Evolutionary conservation across 192 early-diverging fungal species (phyloP), one percentile per base, ranked within the genome.

Genomic region (Piromyces sp.): DNA sequence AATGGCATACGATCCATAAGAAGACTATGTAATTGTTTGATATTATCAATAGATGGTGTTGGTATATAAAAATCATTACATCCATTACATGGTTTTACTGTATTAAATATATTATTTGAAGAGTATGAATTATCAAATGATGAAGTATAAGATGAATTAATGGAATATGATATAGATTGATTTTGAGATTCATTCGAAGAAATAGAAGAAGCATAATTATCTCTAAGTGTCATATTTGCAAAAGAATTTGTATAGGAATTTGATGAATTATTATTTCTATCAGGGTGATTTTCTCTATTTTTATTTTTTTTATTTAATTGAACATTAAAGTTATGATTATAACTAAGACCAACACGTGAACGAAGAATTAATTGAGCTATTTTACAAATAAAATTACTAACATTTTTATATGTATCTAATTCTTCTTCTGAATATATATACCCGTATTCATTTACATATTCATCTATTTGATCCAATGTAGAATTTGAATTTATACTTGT

Each of bases 1-100:
- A 89, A 89, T 58, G 40, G 79, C 16, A 38, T 29, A 79, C 83
- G 17, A 84, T 79, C 81, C 22, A 82, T 83, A 30, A 84, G 51
- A 22, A 51, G 42, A 51, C 17, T 16, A 22, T 51, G 42, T 51
- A 51, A 51, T 22, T 51, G 42, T 51, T 51, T 51, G 3, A 51
- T 51, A 22, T 51, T 51, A 16, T 51, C 42, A 16, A 51, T 51
- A 22, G 42, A 51, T 22, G 42, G 42, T 17, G 19, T 51, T 51
- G 42, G 42, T 17, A 51, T 51, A 22, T 22, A 6, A 17, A 51
- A 4, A 22, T 22, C 6, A 51, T 51, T 51, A 2, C 3, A 5
- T 22, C 19, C 6, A 51, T 13, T 51, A 51, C 5, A 51, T 0
- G 19, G 0, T 22, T 16, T 51, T 2, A 17, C 22, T 22, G 42